These are phyloP conservation scores for Neoboletus magnificus DNA, from an alignment of 768 basidiomycete species.

Conservation along the genomic window DNA sequence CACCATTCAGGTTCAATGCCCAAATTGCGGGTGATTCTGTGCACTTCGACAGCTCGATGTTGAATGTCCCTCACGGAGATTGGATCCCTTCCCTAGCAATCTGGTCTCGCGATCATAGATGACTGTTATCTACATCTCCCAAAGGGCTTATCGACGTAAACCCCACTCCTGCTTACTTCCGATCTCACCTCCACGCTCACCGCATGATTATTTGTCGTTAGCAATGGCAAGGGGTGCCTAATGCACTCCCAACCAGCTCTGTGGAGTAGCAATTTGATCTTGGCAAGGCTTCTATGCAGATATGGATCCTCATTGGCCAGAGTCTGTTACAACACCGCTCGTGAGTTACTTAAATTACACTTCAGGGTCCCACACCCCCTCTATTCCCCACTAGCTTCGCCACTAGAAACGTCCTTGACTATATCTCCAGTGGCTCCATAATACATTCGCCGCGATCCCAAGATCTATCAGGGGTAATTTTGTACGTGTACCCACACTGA, in stretches of 20 bases:
- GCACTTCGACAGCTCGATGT: not conserved
- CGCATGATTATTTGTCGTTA: not conserved
- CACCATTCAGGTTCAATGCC: not conserved
- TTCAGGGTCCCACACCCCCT: not conserved
- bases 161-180: slow-evolving; percentile 1
- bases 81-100: not conserved
- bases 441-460: not conserved
- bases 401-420: not conserved
- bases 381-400: not conserved
- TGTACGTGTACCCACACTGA: slow-evolving; percentile 9
- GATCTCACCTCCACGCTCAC: not conserved
- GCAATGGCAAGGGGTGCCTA: not conserved
- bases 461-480: not conserved
- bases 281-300: not conserved
- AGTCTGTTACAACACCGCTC: not conserved
- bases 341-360: not conserved
- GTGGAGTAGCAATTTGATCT: slow-evolving; percentile 1
- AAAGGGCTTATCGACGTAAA: slow-evolving; percentile 8
- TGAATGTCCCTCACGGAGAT: slow-evolving; percentile 1
- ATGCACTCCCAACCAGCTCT: not conserved
- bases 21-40: not conserved
- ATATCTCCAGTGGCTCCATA: not conserved
- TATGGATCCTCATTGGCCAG: slow-evolving; percentile 5
- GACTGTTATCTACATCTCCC: not conserved
- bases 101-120: not conserved